Percentiles rank a stretch among this genome's conserved stretches.
phyloP scores from a whole-genome alignment of 2,329 filamentous ascomycete species.

The Cercospora canescens region DNA sequence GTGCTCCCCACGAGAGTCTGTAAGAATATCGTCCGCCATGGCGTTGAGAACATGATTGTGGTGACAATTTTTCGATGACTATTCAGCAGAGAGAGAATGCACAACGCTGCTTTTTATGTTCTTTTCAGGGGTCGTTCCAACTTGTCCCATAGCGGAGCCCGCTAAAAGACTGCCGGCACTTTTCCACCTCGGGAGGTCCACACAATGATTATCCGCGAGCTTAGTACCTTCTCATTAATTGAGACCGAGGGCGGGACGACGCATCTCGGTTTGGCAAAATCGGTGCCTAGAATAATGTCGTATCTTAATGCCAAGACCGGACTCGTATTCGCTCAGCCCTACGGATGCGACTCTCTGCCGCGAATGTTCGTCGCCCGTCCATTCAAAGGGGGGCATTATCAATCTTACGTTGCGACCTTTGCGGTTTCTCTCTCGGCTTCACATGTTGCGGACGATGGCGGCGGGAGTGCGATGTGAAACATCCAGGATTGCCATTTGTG shows the following conservation, averaged over 20 bases:
- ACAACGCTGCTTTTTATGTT: neutral
- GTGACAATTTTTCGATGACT: neutral
- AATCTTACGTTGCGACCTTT: no score
- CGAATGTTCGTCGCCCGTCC: no score
- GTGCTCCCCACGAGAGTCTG: neutral
- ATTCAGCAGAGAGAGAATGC: neutral
- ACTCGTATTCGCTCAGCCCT: slow-evolving; percentile 4
- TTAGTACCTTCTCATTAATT: neutral
- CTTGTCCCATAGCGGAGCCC: no score
- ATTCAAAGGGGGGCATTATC: no score
- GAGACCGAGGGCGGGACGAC: neutral
- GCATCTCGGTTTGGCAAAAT: neutral
- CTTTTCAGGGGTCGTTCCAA: neutral
- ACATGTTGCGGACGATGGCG: no score
- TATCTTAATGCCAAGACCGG: neutral
- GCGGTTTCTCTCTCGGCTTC: no score
- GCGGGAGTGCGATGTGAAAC: no score
- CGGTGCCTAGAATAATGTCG: neutral
- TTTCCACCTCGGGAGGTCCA: neutral
- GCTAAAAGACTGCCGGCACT: neutral
- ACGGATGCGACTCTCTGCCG: neutral
- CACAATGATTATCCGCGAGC: neutral
- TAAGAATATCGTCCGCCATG: neutral
- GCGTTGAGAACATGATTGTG: neutral
- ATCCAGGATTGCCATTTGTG: no score